A percentile compares a stretch with the other conserved stretches of the same genome.
These are phyloP conservation scores for Rhypophila decipiens DNA, from an alignment of 495 filamentous ascomycete genomes.

Conservation along the genomic window DNA sequence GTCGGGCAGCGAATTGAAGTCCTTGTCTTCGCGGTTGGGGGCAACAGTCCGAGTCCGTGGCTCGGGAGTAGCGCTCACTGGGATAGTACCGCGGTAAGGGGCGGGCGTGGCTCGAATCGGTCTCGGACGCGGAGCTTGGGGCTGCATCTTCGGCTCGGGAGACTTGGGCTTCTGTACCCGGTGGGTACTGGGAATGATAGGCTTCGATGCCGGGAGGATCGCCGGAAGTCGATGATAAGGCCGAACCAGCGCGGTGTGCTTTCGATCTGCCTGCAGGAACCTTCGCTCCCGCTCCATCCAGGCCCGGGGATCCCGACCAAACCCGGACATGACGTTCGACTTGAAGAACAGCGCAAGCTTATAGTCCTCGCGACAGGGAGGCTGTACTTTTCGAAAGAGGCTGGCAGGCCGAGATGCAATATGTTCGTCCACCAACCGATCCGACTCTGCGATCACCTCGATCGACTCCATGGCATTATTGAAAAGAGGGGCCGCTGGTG, in stretches of 20 bases:
- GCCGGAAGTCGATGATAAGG: constrained; percentile 23
- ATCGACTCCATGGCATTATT: constrained; percentile 34
- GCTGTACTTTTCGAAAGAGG: constrained; percentile 50
- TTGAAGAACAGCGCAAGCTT: constrained; percentile 59
- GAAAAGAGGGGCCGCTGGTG: constrained; percentile 53
- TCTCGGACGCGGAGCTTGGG: too few relatives aligned
- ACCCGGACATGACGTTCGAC: constrained; percentile 55
- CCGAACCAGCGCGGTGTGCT: constrained; percentile 20
- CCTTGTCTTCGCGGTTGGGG: constrained; percentile 72
- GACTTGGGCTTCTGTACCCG: constrained; percentile 34
- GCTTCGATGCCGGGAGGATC: constrained; percentile 40
- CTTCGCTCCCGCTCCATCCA: constrained; percentile 61
- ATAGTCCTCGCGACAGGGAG: constrained; percentile 66
- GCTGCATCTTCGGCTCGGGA: constrained; percentile 14
- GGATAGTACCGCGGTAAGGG: constrained; percentile 23
- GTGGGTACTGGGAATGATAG: constrained; percentile 18
- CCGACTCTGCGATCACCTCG: constrained; percentile 11
- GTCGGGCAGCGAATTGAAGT: constrained; percentile 73
- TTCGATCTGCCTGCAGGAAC: constrained; percentile 47
- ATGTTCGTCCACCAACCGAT: constrained; percentile 53
- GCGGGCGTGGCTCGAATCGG: constrained; percentile 23
- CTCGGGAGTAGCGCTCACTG: constrained; percentile 41
- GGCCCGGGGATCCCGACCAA: constrained; percentile 48
- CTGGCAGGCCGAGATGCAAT: constrained; percentile 55
- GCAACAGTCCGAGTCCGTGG: constrained; percentile 34